Evolutionary conservation across 1,284 basidiomycete species (phyloP), one percentile per base, ranked within the genome.

Genomic region (Ganoderma sinense): DNA sequence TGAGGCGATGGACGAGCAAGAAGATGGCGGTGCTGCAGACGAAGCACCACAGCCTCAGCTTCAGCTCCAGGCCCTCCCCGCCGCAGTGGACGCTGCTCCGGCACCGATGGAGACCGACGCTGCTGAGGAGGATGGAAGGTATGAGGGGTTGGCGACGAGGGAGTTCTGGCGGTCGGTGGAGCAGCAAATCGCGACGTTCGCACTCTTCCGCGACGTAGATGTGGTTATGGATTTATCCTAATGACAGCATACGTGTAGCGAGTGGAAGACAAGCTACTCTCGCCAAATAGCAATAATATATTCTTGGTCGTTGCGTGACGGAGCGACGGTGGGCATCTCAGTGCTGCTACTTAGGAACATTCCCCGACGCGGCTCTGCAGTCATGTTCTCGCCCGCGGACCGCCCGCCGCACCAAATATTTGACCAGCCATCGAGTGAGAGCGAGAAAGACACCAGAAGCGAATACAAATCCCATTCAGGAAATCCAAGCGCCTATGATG

Each of bases 181-280:
- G 61, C 68, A 68, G 64, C 71, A 72, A 33, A 62, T 66, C 6
- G 68, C 66, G 20, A 68, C 66, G 8, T 69, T 66, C 43, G 64
- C 60, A 1, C 48, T 72, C 13, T 41, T 68, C 55, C 53, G 29
- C 14, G 53, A 56, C 11, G 20, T 31, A 1, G 53, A 56, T 7
- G 53, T 56, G 29, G 6, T 20, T 4, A 56, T 56, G 53, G 53
- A 56, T 18, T 56, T 56, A 2, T 56, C 53, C 11, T 56, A 13
- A 8, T 31, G 14, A 14, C n/a, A 8, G 45, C 13, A 41, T 16
- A 36, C 6, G 36, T 36, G 36, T 36, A 1, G 36, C 6, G 1
- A 36, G 36, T 36, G 36, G 36, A 36, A 36, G 10, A 36, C 36
- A 36, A 36, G 6, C 36, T 7, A 6, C 36, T 36, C 10, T 36